Percentiles rank a stretch among this genome's conserved stretches.
Conservation (phyloP, 2,329 filamentous ascomycete species). For the Penicillium hesseltinei region DNA sequence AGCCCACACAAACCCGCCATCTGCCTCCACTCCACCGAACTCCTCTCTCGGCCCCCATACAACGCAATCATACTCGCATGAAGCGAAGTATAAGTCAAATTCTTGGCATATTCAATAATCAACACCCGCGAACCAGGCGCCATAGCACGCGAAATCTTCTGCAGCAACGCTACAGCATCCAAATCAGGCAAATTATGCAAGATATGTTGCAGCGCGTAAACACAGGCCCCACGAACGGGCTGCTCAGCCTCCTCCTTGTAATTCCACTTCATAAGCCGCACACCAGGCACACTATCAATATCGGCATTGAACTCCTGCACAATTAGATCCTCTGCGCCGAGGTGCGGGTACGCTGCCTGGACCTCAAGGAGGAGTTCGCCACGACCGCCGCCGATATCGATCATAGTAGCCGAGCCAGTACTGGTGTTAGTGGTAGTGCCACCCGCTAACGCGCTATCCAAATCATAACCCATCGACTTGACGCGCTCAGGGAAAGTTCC, state of each 20-base stretch:
- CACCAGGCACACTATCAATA: slow-evolving; percentile 25
- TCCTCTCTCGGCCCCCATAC: slow-evolving; percentile 36
- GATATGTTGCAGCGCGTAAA: slow-evolving; percentile 38
- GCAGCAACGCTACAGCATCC: slow-evolving; percentile 35
- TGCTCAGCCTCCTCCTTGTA: slow-evolving; percentile 36
- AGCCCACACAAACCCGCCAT: slow-evolving; percentile 35
- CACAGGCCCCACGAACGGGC: slow-evolving; percentile 32
- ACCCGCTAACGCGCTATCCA: slow-evolving; percentile 23
- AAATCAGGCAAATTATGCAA: slow-evolving; percentile 40
- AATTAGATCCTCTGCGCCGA: slow-evolving; percentile 29
- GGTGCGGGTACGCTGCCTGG: slow-evolving; percentile 33
- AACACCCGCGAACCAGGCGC: slow-evolving; percentile 33
- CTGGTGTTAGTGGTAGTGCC: background rate
- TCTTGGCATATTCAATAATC: slow-evolving; percentile 40
- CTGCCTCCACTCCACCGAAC: slow-evolving; percentile 35
- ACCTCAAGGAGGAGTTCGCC: slow-evolving; percentile 40
- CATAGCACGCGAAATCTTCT: slow-evolving; percentile 39
- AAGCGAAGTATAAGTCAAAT: slow-evolving; percentile 34
- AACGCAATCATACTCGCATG: slow-evolving; percentile 40
- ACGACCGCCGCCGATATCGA: slow-evolving; percentile 41
- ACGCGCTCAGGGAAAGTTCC: slow-evolving; percentile 34
- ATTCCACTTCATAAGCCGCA: slow-evolving; percentile 37
- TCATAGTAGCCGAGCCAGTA: slow-evolving; percentile 25
- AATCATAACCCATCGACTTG: slow-evolving; percentile 32
- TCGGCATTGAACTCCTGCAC: slow-evolving; percentile 40